Percentiles rank a stretch among this genome's conserved stretches.
phyloP scores from a whole-genome alignment of 176 grass and related monocot species.

The Lolium perenne region DNA sequence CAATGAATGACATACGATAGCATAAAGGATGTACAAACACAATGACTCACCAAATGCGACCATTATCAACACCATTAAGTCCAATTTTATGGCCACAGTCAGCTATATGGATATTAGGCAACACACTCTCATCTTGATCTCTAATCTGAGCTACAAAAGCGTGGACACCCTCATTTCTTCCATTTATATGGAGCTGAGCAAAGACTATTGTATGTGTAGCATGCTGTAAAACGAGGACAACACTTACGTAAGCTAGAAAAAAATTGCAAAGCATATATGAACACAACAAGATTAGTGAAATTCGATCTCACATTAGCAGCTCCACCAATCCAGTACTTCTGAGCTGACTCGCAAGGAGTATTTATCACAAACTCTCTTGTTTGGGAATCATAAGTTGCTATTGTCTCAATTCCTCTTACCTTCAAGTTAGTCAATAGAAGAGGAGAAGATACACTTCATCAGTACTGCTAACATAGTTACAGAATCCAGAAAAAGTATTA shows the following conservation, averaged over 20 bases:
- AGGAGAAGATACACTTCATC: conserved; percentile 23
- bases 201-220: conserved; percentile 94
- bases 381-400: conserved; percentile 83
- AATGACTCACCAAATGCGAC: conserved; percentile 83
- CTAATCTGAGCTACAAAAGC: conserved; percentile 93
- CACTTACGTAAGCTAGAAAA: conserved; percentile 25
- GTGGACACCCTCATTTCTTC: conserved; percentile 90
- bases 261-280: conserved; percentile 24
- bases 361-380: conserved; percentile 86
- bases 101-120: conserved; percentile 84
- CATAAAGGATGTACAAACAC: conserved; percentile 14
- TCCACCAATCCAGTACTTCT: conserved; percentile 99
- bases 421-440: conserved; percentile 49
- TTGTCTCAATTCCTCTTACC: conserved; percentile 93
- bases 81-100: conserved; percentile 99
- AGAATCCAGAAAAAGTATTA: conserved; percentile 24
- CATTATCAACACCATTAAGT: conserved; percentile 98
- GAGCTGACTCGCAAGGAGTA: conserved; percentile 96
- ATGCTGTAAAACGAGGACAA: conserved; percentile 44
- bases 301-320: conserved; percentile 80
- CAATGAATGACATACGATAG: background rate
- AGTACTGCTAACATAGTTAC: conserved; percentile 23
- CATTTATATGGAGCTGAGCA: conserved; percentile 92
- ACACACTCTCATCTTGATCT: conserved; percentile 75
- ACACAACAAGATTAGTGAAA: conserved; percentile 13